Conservation (phyloP, 2,329 filamentous ascomycete genomes). For the Coleophoma cylindrospora region DNA sequence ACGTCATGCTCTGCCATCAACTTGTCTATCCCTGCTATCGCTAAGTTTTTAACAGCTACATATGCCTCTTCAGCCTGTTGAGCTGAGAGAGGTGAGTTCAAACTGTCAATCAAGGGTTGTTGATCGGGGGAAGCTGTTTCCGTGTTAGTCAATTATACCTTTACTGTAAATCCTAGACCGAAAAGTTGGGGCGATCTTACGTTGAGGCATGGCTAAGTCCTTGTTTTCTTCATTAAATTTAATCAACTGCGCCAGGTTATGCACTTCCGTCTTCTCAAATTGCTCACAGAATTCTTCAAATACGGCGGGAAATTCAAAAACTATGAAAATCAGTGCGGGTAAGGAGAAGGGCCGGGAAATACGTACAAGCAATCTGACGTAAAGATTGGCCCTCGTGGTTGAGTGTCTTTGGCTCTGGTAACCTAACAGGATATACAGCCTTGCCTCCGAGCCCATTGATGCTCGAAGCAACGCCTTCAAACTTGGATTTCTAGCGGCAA, state of each 20-base stretch:
- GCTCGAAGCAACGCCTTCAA: slow-evolving; percentile 7
- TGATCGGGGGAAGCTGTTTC: slow-evolving; percentile 2
- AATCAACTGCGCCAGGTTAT: slow-evolving; percentile 14
- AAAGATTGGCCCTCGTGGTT: not conserved
- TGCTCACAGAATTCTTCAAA: slow-evolving; percentile 3
- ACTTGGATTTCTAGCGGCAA: slow-evolving; percentile 7
- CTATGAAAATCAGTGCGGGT: not conserved
- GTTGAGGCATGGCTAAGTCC: slow-evolving; percentile 11
- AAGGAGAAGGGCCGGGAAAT: not conserved
- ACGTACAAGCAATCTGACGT: not conserved
- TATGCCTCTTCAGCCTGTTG: slow-evolving; percentile 6
- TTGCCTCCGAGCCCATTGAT: slow-evolving; percentile 5
- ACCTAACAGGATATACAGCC: slow-evolving; percentile 1
- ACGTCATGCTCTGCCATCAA: slow-evolving; percentile 8
- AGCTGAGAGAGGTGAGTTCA: slow-evolving; percentile 7
- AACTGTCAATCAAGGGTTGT: slow-evolving; percentile 9
- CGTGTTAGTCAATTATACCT: not conserved
- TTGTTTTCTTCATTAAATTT: slow-evolving; percentile 18
- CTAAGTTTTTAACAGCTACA: slow-evolving; percentile 4
- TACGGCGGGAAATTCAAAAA: slow-evolving; percentile 2
- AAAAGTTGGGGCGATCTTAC: slow-evolving; percentile 4
- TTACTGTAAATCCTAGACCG: not conserved
- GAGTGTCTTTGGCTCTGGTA: not conserved
- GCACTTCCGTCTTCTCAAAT: slow-evolving; percentile 10
- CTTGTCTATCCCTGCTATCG: slow-evolving; percentile 9